Evolutionary conservation across 441 rosid genomes (phyloP).

Genomic region (Populus tomentosa): DNA sequence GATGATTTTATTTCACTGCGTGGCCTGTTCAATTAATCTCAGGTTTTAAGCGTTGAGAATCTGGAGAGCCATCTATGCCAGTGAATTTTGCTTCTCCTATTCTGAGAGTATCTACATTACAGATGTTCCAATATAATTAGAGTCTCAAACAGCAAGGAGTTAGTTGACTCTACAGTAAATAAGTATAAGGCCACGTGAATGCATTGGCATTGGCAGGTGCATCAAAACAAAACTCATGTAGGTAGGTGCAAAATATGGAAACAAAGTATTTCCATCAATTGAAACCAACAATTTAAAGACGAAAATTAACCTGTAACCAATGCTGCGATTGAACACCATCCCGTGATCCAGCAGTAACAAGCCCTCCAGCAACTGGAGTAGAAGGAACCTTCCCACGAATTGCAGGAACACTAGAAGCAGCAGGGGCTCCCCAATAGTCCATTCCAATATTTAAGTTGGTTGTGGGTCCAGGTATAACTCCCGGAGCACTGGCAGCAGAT

Average conservation of each 20-base stretch:
- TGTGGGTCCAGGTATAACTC: constrained; percentile 68
- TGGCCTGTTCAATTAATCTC: neutral
- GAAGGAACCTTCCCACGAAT: constrained; percentile 70
- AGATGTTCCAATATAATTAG: neutral
- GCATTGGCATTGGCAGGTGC: neutral
- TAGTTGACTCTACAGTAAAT: neutral
- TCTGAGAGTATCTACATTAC: neutral
- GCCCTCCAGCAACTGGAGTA: constrained; percentile 61
- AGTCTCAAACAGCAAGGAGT: neutral
- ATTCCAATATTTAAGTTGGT: constrained; percentile 92
- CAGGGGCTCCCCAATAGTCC: constrained; percentile 89
- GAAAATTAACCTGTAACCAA: constrained; percentile 69
- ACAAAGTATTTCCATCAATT: neutral
- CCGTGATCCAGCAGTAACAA: constrained; percentile 55
- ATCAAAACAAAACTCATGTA: neutral
- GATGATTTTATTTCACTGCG: neutral
- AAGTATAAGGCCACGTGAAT: neutral
- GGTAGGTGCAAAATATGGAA: neutral
- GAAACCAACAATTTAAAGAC: neutral
- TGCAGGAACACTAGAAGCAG: constrained; percentile 55
- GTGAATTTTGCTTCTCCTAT: neutral
- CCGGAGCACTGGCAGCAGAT: constrained; percentile 44
- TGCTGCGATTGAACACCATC: constrained; percentile 67
- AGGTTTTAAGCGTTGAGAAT: neutral
- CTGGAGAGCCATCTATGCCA: neutral